These are phyloP conservation scores for Boehmeria nivea DNA, from an alignment of 306 rosid species.

Conservation along the genomic window DNA sequence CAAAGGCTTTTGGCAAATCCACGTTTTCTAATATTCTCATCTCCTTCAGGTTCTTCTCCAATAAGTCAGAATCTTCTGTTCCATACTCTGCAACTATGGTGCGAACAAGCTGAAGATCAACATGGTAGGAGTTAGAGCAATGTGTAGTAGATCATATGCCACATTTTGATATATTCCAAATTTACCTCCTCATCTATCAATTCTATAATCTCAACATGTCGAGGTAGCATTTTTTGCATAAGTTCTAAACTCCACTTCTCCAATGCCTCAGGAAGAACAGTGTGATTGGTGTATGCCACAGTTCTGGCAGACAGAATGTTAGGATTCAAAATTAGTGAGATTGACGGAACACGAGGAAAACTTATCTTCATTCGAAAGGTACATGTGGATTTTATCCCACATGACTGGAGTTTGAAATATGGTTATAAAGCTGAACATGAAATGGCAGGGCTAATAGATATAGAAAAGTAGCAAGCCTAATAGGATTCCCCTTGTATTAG, in stretches of 20 bases:
- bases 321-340: constrained; percentile 23
- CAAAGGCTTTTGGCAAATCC: constrained; percentile 65
- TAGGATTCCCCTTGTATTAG: neutral
- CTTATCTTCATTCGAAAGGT: neutral
- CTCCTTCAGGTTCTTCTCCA: constrained; percentile 72
- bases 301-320: constrained; percentile 46
- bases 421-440: neutral
- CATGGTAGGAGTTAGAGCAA: constrained; percentile 26
- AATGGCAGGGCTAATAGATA: neutral
- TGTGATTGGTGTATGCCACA: constrained; percentile 96
- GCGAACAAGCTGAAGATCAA: constrained; percentile 58
- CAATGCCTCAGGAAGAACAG: constrained; percentile 97
- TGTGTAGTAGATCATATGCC: constrained; percentile 7
- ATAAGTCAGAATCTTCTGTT: constrained; percentile 46
- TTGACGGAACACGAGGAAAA: constrained; percentile 11
- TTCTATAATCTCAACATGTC: constrained; percentile 86
- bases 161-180: constrained; percentile 12
- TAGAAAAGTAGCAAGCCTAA: neutral
- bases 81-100: constrained; percentile 72
- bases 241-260: constrained; percentile 97
- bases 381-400: neutral
- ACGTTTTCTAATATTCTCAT: constrained; percentile 92
- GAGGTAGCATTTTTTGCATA: constrained; percentile 86
- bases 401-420: neutral
- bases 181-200: constrained; percentile 91